These are phyloP conservation scores for Lomentospora prolificans DNA, from an alignment of 2,329 filamentous ascomycete genomes.

Conservation along the genomic window DNA sequence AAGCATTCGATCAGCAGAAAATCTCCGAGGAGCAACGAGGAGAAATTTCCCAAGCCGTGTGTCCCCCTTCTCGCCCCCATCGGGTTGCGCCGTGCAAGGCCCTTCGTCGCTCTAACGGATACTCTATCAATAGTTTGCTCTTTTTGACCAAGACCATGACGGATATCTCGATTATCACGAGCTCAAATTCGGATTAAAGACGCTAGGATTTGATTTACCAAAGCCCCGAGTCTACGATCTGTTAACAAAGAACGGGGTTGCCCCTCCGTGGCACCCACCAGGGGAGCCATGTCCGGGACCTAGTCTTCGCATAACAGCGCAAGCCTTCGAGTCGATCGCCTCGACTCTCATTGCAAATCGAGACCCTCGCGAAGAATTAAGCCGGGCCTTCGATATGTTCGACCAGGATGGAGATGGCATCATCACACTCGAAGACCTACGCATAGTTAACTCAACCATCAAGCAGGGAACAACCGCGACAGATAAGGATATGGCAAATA, in stretches of 20 bases:
- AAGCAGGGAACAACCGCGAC: slow-evolving; percentile 72
- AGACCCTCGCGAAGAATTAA: slow-evolving; percentile 83
- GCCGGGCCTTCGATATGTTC: slow-evolving; percentile 86
- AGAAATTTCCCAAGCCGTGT: slow-evolving; percentile 13
- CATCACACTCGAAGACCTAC: slow-evolving; percentile 80
- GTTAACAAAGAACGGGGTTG: slow-evolving; percentile 70
- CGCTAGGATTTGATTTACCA: slow-evolving; percentile 83
- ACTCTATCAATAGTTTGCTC: slow-evolving; percentile 10
- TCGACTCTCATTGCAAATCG: slow-evolving; percentile 71
- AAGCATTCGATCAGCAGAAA: slow-evolving; percentile 11
- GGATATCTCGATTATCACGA: slow-evolving; percentile 94
- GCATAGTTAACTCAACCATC: slow-evolving; percentile 78
- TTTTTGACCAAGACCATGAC: slow-evolving; percentile 29
- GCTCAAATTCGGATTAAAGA: slow-evolving; percentile 91
- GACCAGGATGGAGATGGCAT: slow-evolving; percentile 86
- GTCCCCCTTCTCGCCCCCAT: background rate
- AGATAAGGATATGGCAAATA: slow-evolving; percentile 83
- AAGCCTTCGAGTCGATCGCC: slow-evolving; percentile 65
- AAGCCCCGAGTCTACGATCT: slow-evolving; percentile 77
- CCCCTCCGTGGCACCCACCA: slow-evolving; percentile 48
- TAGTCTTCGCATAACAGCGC: slow-evolving; percentile 62
- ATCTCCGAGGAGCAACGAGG: slow-evolving; percentile 13
- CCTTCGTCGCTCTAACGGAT: background rate
- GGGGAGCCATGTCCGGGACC: slow-evolving; percentile 45
- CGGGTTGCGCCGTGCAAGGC: background rate